phyloP scores from a whole-genome alignment of 1,284 basidiomycete species.

The Ustilago xerochloae region DNA sequence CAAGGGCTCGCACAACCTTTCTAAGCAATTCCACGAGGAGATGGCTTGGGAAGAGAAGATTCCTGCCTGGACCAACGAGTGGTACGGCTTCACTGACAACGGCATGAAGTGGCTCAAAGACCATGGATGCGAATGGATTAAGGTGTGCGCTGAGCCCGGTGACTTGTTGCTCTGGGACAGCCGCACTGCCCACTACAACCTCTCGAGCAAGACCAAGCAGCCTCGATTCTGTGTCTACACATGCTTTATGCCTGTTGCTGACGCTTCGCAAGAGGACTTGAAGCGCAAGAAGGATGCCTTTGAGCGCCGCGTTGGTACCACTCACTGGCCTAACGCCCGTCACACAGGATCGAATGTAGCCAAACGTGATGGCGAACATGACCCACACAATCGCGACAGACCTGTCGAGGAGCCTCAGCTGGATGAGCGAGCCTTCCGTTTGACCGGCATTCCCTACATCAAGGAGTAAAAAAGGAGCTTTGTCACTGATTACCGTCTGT shows the following conservation, averaged over 20 bases:
- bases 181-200: conserved; percentile 31
- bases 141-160: conserved; percentile 59
- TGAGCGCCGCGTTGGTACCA: conserved; percentile 16
- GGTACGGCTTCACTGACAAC: conserved; percentile 60
- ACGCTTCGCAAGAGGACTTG: conserved; percentile 26
- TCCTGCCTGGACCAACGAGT: conserved; percentile 65
- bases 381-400: conserved; percentile 18
- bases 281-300: conserved; percentile 35
- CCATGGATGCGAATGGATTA: conserved; percentile 59
- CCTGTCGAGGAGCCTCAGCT: conserved; percentile 22
- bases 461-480: background rate
- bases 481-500: no score
- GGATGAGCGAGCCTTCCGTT: conserved; percentile 11
- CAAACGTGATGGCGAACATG: conserved; percentile 7
- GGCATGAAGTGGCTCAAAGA: conserved; percentile 61
- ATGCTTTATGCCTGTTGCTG: conserved; percentile 22
- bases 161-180: conserved; percentile 69
- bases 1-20: conserved; percentile 65
- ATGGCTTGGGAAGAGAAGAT: conserved; percentile 61
- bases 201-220: conserved; percentile 18
- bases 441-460: conserved; percentile 31
- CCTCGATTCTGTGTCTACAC: conserved; percentile 25
- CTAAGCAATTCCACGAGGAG: conserved; percentile 67
- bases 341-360: conserved; percentile 12
- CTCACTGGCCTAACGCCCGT: conserved; percentile 19